Evolutionary conservation across 305 asterid species (phyloP).

Genomic region (Striga hermonthica): DNA sequence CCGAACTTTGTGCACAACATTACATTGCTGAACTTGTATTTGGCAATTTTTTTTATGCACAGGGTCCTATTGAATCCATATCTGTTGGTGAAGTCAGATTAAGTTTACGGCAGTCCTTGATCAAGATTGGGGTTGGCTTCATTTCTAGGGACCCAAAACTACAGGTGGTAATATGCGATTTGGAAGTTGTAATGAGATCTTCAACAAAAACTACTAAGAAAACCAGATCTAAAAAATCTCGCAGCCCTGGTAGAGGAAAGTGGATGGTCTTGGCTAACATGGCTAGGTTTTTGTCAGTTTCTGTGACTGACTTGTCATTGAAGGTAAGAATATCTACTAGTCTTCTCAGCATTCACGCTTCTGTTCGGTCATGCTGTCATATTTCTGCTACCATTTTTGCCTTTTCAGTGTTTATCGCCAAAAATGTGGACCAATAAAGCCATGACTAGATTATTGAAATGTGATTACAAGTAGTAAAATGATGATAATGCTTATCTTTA

Average conservation of each 20-base stretch:
- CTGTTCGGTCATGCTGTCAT: slow-evolving; percentile 27
- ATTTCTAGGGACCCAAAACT: slow-evolving; percentile 93
- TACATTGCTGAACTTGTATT: slow-evolving; percentile 31
- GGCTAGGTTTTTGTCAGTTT: slow-evolving; percentile 91
- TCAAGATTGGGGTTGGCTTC: slow-evolving; percentile 90
- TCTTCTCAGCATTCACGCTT: slow-evolving; percentile 22
- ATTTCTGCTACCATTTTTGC: slow-evolving; percentile 25
- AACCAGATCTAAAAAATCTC: slow-evolving; percentile 56
- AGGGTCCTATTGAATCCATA: slow-evolving; percentile 93
- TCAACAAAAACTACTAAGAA: slow-evolving; percentile 62
- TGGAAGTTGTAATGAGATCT: slow-evolving; percentile 85
- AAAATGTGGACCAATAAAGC: slow-evolving; percentile 4
- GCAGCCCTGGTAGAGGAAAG: slow-evolving; percentile 86
- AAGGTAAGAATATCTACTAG: slow-evolving; percentile 50
- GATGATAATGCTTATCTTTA: slow-evolving; percentile 25
- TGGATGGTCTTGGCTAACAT: slow-evolving; percentile 91
- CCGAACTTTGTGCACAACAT: slow-evolving; percentile 9
- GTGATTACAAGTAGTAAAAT: slow-evolving; percentile 19
- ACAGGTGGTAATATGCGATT: slow-evolving; percentile 79
- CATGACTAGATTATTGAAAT: slow-evolving; percentile 27
- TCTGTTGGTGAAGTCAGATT: slow-evolving; percentile 92
- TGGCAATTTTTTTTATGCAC: slow-evolving; percentile 36
- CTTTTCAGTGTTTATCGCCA: slow-evolving; percentile 23
- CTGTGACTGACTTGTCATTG: slow-evolving; percentile 71
- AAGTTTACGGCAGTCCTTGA: slow-evolving; percentile 90